Percentiles rank a stretch among this genome's conserved stretches.
phyloP scores from a whole-genome alignment of 306 rosid genomes.

The Corylus heterophylla region DNA sequence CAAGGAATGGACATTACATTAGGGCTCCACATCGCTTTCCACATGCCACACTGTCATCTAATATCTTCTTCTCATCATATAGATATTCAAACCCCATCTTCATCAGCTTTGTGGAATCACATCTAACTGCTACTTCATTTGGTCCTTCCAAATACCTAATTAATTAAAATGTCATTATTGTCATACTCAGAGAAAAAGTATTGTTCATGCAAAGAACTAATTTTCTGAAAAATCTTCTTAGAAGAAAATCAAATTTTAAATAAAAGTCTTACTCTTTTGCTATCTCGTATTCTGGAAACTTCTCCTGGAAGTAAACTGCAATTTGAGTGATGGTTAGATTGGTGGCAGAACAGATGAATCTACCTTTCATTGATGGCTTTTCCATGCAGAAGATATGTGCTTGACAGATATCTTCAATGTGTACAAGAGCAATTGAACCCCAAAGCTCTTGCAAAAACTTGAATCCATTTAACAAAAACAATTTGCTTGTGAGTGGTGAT shows the following conservation, averaged over 20 bases:
- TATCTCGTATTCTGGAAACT: slow-evolving; percentile 21
- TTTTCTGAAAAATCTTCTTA: background rate
- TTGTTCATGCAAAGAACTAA: background rate
- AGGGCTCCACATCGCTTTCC: slow-evolving; percentile 5
- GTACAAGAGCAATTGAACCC: slow-evolving; percentile 1
- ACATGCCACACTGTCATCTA: slow-evolving; percentile 23
- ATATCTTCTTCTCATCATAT: slow-evolving; percentile 14
- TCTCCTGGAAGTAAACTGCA: slow-evolving; percentile 18
- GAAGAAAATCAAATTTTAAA: background rate
- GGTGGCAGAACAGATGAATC: slow-evolving; percentile 38
- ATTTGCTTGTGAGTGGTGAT: slow-evolving; percentile 35
- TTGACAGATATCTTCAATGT: slow-evolving; percentile 45
- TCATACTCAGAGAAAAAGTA: background rate
- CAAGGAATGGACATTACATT: background rate
- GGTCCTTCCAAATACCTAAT: slow-evolving; percentile 17
- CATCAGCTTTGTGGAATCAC: slow-evolving; percentile 26
- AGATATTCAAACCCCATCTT: slow-evolving; percentile 25
- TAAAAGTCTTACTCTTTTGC: slow-evolving; percentile 14
- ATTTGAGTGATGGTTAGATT: slow-evolving; percentile 19
- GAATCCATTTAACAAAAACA: background rate
- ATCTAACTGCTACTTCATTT: background rate
- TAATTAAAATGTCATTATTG: background rate
- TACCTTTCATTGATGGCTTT: slow-evolving; percentile 40
- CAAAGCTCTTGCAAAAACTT: background rate
- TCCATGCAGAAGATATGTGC: slow-evolving; percentile 55